Conservation (phyloP, 305 asterid species). For the Ilex paraguariensis region DNA sequence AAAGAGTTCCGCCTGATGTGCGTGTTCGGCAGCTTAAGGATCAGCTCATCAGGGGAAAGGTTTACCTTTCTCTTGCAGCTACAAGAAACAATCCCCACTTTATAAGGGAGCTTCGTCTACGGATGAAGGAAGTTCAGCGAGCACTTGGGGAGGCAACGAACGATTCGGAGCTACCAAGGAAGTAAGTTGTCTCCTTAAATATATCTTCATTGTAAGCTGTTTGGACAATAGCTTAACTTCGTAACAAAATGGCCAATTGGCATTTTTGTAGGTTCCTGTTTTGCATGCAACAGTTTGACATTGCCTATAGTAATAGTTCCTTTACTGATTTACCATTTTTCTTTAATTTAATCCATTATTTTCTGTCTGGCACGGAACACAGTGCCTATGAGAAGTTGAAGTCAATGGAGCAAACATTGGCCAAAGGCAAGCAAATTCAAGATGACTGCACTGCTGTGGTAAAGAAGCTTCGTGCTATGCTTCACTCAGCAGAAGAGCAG, state of each 20-base stretch:
- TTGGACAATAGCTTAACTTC: no score
- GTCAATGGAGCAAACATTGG: conserved; percentile 73
- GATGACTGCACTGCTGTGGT: conserved; percentile 68
- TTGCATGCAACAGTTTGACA: not conserved
- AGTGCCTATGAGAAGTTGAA: conserved; percentile 71
- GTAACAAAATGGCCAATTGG: not conserved
- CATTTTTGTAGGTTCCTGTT: not conserved
- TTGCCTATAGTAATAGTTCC: not conserved
- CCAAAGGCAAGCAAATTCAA: conserved; percentile 74
- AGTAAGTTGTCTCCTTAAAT: conserved; percentile 31
- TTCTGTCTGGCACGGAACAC: conserved; percentile 11
- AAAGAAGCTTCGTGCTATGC: conserved; percentile 91
- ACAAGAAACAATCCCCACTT: conserved; percentile 71
- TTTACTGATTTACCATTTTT: conserved; percentile 2
- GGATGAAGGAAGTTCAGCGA: conserved; percentile 70
- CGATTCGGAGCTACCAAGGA: conserved; percentile 75
- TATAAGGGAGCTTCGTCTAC: conserved; percentile 76
- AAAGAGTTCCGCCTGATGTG: conserved; percentile 34
- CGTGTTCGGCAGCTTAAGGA: conserved; percentile 71
- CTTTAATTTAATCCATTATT: not conserved
- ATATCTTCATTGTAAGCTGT: conserved; percentile 1
- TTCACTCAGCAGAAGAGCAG: conserved; percentile 86
- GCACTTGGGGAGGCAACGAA: conserved; percentile 67
- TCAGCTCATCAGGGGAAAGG: conserved; percentile 62
- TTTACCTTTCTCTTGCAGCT: conserved; percentile 69